Evolutionary conservation across 2,329 filamentous ascomycete genomes (phyloP).

Genomic region (Aspergillus neotritici): DNA sequence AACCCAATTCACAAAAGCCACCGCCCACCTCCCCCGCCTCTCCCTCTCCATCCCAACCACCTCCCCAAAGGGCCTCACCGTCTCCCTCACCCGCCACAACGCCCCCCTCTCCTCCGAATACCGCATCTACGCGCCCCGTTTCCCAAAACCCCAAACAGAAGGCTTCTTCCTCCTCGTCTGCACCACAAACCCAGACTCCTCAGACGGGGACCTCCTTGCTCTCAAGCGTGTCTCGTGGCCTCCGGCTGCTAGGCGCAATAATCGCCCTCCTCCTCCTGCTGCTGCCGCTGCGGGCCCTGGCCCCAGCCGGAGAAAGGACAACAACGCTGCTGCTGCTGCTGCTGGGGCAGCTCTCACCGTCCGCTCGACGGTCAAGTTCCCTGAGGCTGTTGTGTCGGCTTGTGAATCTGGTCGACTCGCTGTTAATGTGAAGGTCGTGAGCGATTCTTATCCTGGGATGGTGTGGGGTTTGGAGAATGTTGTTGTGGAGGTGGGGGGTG

Average conservation of each 20-base stretch:
- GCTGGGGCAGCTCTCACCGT: constrained; percentile 16
- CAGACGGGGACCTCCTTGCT: constrained; percentile 70
- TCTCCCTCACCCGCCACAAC: constrained; percentile 61
- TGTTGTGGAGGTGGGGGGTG: constrained; percentile 43
- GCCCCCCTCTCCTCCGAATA: constrained; percentile 58
- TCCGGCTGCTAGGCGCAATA: constrained; percentile 24
- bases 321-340: constrained; percentile 3
- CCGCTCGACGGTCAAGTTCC: constrained; percentile 30
- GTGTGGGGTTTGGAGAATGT: constrained; percentile 51
- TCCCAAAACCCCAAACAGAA: constrained; percentile 91
- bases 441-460: constrained; percentile 82
- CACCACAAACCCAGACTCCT: constrained; percentile 30
- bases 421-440: constrained; percentile 70
- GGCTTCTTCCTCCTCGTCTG: constrained; percentile 83
- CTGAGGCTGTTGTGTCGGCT: constrained; percentile 13
- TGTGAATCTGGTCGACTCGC: constrained; percentile 47
- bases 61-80: constrained; percentile 56
- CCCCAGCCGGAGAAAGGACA: constrained; percentile 12
- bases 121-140: constrained; percentile 77
- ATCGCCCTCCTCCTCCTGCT: constrained; percentile 6
- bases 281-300: constrained; percentile 13
- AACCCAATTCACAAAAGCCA: constrained; percentile 50
- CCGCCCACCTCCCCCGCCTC: constrained; percentile 64
- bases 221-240: constrained; percentile 82
- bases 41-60: constrained; percentile 56